Percentiles rank a stretch among this genome's conserved stretches.
Evolutionary conservation across 2,329 filamentous ascomycete genomes (phyloP).

Genomic region (Apiospora kogelbergensis): DNA sequence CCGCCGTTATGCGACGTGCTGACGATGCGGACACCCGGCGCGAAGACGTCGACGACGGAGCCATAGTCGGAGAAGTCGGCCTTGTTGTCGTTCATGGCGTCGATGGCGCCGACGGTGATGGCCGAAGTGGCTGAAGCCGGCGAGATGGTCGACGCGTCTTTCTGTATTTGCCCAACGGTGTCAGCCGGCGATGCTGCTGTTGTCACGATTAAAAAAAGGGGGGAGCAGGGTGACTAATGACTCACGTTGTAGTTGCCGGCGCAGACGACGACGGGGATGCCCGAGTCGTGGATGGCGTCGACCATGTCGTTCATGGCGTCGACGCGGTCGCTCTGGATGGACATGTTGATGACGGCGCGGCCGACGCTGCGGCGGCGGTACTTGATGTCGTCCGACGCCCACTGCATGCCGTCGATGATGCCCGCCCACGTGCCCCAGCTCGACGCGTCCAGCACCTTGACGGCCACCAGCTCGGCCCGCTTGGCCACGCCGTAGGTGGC

Average conservation of each 20-base stretch:
- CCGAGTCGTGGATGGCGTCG: constrained; percentile 14
- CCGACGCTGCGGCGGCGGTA: constrained; percentile 18
- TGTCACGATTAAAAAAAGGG: no score
- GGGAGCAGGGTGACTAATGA: no score
- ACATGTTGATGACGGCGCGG: constrained; percentile 23
- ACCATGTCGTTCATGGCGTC: constrained; percentile 18
- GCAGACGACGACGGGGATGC: constrained; percentile 20
- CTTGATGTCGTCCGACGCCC: constrained; percentile 15
- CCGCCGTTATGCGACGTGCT: neutral
- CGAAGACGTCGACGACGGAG: constrained; percentile 18
- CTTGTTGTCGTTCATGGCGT: constrained; percentile 10
- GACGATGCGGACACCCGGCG: constrained; percentile 18
- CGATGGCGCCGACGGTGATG: constrained; percentile 22
- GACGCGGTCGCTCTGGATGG: constrained; percentile 20
- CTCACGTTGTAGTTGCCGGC: constrained; percentile 21
- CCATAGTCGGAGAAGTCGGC: constrained; percentile 22
- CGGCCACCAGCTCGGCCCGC: constrained; percentile 31
- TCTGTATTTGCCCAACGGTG: neutral
- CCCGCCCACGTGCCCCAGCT: constrained; percentile 31
- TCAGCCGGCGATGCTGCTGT: neutral
- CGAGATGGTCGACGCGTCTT: constrained; percentile 9
- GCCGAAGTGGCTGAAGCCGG: constrained; percentile 19
- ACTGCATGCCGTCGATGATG: constrained; percentile 35
- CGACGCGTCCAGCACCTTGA: constrained; percentile 34
- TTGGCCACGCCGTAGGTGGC: constrained; percentile 41